Percentiles rank a stretch among this genome's conserved stretches.
phyloP scores from a whole-genome alignment of 1,284 basidiomycete genomes.

The Serendipita sp. region DNA sequence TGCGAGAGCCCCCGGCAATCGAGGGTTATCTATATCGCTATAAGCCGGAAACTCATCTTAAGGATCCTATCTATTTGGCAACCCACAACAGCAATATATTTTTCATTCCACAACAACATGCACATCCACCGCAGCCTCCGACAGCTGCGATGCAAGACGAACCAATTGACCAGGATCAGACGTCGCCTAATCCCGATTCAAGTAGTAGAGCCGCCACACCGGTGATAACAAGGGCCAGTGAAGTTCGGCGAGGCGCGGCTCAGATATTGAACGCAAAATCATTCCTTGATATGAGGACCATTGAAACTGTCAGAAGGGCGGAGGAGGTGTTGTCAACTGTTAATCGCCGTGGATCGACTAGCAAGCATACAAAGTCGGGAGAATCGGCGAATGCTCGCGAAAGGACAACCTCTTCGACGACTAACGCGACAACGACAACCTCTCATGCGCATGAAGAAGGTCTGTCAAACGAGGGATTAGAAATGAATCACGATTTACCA shows the following conservation, averaged over 20 bases:
- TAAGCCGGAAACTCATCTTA: conserved; percentile 42
- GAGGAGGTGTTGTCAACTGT: background rate
- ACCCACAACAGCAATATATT: conserved; percentile 66
- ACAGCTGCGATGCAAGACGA: conserved; percentile 25
- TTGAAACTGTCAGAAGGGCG: conserved; percentile 50
- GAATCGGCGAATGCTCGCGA: background rate
- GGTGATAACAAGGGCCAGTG: conserved; percentile 29
- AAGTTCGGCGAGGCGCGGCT: conserved; percentile 44
- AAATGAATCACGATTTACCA: background rate
- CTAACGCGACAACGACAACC: background rate
- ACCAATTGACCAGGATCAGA: background rate
- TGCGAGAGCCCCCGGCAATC: conserved; percentile 58
- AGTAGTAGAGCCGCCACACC: conserved; percentile 16
- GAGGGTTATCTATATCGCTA: conserved; percentile 72
- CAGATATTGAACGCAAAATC: conserved; percentile 56
- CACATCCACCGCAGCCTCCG: conserved; percentile 54
- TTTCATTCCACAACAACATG: conserved; percentile 34
- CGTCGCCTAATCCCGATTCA: conserved; percentile 23
- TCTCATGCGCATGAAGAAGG: background rate
- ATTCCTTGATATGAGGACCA: conserved; percentile 51
- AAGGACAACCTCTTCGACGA: background rate
- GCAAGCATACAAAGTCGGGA: background rate
- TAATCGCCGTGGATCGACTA: background rate
- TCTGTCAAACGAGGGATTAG: background rate
- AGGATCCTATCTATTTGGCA: conserved; percentile 52